Evolutionary conservation across 352 stramenopile genomes (phyloP).

Genomic region (Phytophthora rubi): DNA sequence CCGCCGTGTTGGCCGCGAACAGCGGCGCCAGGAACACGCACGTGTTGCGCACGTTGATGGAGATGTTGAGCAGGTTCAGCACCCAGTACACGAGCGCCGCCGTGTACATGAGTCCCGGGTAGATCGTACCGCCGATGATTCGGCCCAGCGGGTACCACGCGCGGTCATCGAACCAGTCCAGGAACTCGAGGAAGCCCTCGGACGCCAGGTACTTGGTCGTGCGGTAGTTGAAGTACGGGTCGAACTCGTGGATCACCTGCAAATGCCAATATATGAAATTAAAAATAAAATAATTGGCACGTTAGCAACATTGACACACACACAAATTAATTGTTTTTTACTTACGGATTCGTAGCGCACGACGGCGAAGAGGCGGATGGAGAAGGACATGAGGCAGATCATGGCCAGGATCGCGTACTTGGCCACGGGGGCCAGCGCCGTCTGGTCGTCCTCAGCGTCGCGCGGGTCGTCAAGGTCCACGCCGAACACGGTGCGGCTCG

Average conservation of each 20-base stretch:
- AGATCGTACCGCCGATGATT: conserved; percentile 94
- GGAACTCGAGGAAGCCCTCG: conserved; percentile 96
- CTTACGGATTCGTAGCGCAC: conserved; percentile 92
- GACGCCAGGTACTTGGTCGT: conserved; percentile 97
- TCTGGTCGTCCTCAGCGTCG: conserved; percentile 78
- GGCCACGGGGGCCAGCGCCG: conserved; percentile 74
- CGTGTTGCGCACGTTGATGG: conserved; percentile 93
- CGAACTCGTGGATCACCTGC: conserved; percentile 91
- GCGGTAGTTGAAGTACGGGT: conserved; percentile 99
- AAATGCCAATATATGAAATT: background rate
- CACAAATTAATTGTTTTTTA: conserved; percentile 2
- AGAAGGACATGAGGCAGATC: conserved; percentile 94
- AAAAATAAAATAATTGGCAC: background rate
- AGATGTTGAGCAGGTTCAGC: conserved; percentile 92
- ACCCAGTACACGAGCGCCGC: conserved; percentile 90
- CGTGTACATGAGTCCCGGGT: conserved; percentile 93
- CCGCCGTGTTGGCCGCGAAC: conserved; percentile 89
- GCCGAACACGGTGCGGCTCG: conserved; percentile 55
- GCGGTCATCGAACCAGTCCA: conserved; percentile 98
- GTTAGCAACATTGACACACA: background rate
- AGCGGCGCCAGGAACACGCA: conserved; percentile 92
- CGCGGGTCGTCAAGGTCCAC: conserved; percentile 60
- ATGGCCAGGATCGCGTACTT: conserved; percentile 92
- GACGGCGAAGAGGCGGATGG: conserved; percentile 93
- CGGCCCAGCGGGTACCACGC: conserved; percentile 94